Conservation (phyloP, 192 early-diverging fungal genomes). For the Backusella sp. region DNA sequence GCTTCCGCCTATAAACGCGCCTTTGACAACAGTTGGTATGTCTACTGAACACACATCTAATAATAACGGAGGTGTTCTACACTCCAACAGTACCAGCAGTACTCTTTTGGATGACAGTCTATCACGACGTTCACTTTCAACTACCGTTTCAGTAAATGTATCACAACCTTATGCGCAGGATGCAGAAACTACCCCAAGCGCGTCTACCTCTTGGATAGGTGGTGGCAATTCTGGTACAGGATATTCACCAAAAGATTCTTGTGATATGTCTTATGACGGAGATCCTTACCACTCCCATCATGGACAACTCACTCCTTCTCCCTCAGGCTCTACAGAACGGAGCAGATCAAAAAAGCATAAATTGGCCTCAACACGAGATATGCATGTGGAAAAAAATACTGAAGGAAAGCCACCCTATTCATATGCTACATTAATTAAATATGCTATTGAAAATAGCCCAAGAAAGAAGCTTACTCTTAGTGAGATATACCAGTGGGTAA, state of each 20-base stretch:
- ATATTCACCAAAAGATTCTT: constrained; percentile 10
- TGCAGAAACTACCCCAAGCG: neutral
- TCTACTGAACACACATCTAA: neutral
- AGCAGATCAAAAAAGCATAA: constrained; percentile 13
- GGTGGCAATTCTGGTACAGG: neutral
- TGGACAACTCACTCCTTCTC: constrained; percentile 8
- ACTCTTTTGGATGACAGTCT: constrained; percentile 6
- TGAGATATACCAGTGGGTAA: constrained; percentile 80
- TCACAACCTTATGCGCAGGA: neutral
- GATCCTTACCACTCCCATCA: neutral
- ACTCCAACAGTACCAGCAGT: neutral
- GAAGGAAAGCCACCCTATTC: constrained; percentile 68
- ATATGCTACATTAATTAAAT: constrained; percentile 76
- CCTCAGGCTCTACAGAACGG: constrained; percentile 7
- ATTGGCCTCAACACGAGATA: constrained; percentile 14
- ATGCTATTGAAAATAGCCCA: constrained; percentile 69
- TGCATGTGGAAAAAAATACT: constrained; percentile 35
- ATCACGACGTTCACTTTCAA: constrained; percentile 9
- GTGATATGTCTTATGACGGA: constrained; percentile 10
- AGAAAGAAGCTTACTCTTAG: constrained; percentile 68
- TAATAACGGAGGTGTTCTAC: neutral
- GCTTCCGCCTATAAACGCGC: constrained; percentile 16
- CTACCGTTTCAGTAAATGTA: neutral
- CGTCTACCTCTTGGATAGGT: neutral
- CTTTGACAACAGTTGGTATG: constrained; percentile 3